Evolutionary conservation across 495 filamentous ascomycete species (phyloP).

Genomic region (Halenospora varia): DNA sequence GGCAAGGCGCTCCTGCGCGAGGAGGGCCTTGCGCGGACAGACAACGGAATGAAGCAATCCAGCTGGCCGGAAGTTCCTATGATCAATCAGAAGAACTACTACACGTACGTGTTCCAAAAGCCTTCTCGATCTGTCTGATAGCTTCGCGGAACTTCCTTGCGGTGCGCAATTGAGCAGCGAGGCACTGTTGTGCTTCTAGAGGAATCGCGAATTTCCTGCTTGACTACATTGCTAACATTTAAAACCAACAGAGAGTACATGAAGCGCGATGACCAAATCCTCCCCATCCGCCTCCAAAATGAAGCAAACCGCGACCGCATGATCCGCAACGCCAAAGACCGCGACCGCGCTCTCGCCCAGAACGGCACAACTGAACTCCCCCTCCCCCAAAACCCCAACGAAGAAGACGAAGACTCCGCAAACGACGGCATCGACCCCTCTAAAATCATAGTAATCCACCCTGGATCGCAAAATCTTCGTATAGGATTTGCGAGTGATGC

Average conservation of each 20-base stretch:
- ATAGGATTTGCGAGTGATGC: constrained; percentile 94
- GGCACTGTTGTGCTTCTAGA: background rate
- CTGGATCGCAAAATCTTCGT: constrained; percentile 95
- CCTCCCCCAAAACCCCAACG: constrained; percentile 32
- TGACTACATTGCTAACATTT: background rate
- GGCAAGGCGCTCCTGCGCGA: constrained; percentile 60
- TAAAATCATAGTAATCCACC: constrained; percentile 92
- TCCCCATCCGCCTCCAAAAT: constrained; percentile 79
- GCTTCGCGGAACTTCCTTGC: background rate
- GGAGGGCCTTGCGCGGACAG: constrained; percentile 84
- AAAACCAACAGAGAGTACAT: constrained; percentile 74
- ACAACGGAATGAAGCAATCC: constrained; percentile 94
- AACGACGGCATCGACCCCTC: constrained; percentile 65
- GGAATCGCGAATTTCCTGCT: background rate
- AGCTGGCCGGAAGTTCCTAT: constrained; percentile 87
- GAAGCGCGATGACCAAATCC: constrained; percentile 94
- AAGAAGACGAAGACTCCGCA: constrained; percentile 53
- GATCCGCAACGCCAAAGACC: constrained; percentile 78
- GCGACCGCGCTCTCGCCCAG: constrained; percentile 77
- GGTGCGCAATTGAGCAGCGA: background rate
- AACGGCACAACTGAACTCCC: constrained; percentile 61
- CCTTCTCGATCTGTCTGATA: too few relatives aligned
- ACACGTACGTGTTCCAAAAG: constrained; percentile 83
- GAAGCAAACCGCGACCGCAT: constrained; percentile 77
- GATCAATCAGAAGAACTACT: constrained; percentile 99